Base-by-base conservation (phyloP, 768 basidiomycete species). In the Coprinopsis marcescibilis region DNA sequence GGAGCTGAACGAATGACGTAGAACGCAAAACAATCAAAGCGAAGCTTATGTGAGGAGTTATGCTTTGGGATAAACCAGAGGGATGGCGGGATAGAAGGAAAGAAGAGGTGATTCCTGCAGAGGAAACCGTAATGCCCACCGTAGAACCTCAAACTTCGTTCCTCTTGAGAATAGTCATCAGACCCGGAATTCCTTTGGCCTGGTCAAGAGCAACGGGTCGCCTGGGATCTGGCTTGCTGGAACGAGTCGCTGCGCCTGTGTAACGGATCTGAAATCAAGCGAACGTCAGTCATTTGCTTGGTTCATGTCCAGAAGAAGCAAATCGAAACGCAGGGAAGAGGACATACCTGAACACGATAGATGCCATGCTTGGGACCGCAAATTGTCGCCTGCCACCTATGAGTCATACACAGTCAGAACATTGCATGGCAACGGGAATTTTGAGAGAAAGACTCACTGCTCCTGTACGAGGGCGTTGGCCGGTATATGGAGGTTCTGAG, bases 131-230 rank as follows among this genome's bases (percentile, higher is more conserved):
- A 8, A 19, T 37, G 8, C 17, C 35, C 10, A 11, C 8, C 39
- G 30, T 40, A 10, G 39, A 24, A 17, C 2, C 38, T 30, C 19
- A 47, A 8, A 27, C 7, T 26, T 41, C 39, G 39, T 48, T 40
- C 33, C 80, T 70, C 38, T 65, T 66, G 41, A 81, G 20, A 58
- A 88, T 76, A 30, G 83, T 87, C 87, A 89, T 89, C 24, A 87
- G 71, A 7, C 86, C 87, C 2, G 82, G 81, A 4, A 89, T 71
- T 52, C 75, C 72, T 53, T 66, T 73, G 40, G 75, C 78, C 49
- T 75, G 71, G 48, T 83, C 77, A 38, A 86, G 59, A 1, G 77
- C 77, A 20, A 87, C 76, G 1, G 84, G 84, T 20, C 68, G 70
- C 55, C 73, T 73, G 12, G 84, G 78, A 60, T 89, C 83, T 13